These are phyloP conservation scores for Sclerotinia minor DNA, from an alignment of 2,329 filamentous ascomycete species.

Conservation along the genomic window DNA sequence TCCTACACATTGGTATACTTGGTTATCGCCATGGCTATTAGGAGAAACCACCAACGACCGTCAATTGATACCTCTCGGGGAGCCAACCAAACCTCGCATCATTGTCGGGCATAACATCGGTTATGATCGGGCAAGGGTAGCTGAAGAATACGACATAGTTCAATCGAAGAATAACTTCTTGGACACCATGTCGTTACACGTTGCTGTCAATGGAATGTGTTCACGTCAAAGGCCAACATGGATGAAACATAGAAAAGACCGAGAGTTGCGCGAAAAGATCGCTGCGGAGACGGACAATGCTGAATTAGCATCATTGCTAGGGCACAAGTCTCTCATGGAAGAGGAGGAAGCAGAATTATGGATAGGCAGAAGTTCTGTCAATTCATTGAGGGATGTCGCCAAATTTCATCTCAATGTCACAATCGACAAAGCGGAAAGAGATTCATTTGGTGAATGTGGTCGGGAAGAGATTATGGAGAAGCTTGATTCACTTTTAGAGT, in stretches of 20 bases:
- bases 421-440: constrained; percentile 84
- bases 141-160: constrained; percentile 83
- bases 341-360: constrained; percentile 87
- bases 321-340: constrained; percentile 65
- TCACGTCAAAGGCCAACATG: constrained; percentile 93
- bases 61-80: constrained; percentile 85
- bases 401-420: constrained; percentile 92
- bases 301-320: constrained; percentile 70
- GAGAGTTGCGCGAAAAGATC: constrained; percentile 78
- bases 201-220: constrained; percentile 98
- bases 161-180: constrained; percentile 86
- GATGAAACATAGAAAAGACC: constrained; percentile 94
- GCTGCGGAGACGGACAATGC: constrained; percentile 68
- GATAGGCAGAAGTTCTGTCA: constrained; percentile 92
- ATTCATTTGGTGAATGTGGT: constrained; percentile 83
- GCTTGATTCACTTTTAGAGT: constrained; percentile 82
- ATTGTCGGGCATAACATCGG: constrained; percentile 95
- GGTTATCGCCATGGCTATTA: constrained; percentile 93
- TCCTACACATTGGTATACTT: constrained; percentile 91
- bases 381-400: constrained; percentile 91
- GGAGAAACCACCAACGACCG: constrained; percentile 74
- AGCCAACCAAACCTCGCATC: constrained; percentile 69
- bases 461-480: constrained; percentile 67
- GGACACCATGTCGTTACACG: constrained; percentile 97
- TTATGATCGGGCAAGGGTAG: constrained; percentile 84